Evolutionary conservation across 352 stramenopile genomes (phyloP), one percentile per base, ranked within the genome.

Genomic region (Phytopythium chamaehyphon): DNA sequence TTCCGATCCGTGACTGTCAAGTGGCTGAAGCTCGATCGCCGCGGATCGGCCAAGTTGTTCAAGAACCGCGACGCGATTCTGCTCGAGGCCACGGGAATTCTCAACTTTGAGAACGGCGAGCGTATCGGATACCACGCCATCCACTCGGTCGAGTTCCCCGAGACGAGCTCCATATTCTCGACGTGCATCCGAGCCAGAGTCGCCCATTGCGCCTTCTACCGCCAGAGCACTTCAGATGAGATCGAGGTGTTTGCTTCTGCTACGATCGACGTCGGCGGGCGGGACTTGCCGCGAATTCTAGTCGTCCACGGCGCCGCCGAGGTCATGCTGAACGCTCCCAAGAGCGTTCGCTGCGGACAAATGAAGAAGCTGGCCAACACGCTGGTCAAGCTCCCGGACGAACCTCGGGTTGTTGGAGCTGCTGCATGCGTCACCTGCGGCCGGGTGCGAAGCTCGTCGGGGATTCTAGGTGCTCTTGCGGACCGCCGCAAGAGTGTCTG

Each of bases 21-120:
- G 43, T 84, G 73, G 71, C 52, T 69, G 6, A 55, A 60, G 14
- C 54, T 73, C 4, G 37, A 46, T 35, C 26, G 44, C 24, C 26
- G 26, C 2, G 24, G 26, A 0, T 61, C 56, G 18, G 64, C 56
- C 15, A 62, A 46, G 36, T 43, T 87, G 16, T 60, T 83, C 10
- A 74, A 72, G 49, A 81, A 80, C 45, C 73, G 71, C 37, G 73
- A 88, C 52, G 76, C 75, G 42, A 69, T 83, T 6, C 72, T 77
- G 46, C 47, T 88, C 39, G 73, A 88, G 47, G 60, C 63, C 23
- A 81, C 67, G 16, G 73, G 71, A 4, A 54, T 82, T 47, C 52
- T 64, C 3, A 22, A 40, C 15, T 62, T 75, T 8, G 36, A 36
- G 0, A 70, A 73, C 14, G 61, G 61, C 24, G 70, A 84, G 40